These are phyloP conservation scores for Saccharum hybrid DNA, from an alignment of 202 grass and related monocot species.

Conservation along the genomic window DNA sequence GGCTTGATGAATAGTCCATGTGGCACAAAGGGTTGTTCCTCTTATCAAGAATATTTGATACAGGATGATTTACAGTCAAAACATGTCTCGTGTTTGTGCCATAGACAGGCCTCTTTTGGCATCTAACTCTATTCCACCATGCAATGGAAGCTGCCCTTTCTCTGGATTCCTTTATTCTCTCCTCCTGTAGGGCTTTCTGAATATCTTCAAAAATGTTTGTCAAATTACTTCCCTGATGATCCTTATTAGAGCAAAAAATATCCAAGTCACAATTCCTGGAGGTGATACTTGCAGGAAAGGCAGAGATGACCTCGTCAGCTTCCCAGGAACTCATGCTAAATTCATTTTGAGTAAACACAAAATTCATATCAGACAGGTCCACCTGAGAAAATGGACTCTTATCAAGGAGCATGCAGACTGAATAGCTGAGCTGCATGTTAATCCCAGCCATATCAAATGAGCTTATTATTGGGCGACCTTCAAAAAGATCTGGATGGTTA, in stretches of 20 bases:
- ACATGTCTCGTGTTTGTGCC: slow-evolving; percentile 78
- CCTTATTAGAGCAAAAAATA: slow-evolving; percentile 48
- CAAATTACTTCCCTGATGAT: slow-evolving; percentile 48
- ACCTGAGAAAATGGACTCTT: slow-evolving; percentile 73
- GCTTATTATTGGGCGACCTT: slow-evolving; percentile 97
- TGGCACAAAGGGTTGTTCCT: slow-evolving; percentile 78
- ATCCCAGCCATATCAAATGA: slow-evolving; percentile 98
- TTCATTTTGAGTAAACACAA: slow-evolving; percentile 90
- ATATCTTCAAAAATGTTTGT: slow-evolving; percentile 94
- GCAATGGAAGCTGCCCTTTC: slow-evolving; percentile 81
- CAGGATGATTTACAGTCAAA: slow-evolving; percentile 79
- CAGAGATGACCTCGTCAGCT: slow-evolving; percentile 55
- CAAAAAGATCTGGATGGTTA: slow-evolving; percentile 99
- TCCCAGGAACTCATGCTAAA: slow-evolving; percentile 89
- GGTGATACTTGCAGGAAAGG: slow-evolving; percentile 54
- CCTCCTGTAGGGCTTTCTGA: slow-evolving; percentile 77
- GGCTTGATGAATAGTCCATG: slow-evolving; percentile 78
- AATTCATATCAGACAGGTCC: slow-evolving; percentile 78
- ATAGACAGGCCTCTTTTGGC: slow-evolving; percentile 82
- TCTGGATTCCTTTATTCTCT: slow-evolving; percentile 78
- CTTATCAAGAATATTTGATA: slow-evolving; percentile 76
- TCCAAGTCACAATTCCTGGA: slow-evolving; percentile 38
- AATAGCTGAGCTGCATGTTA: slow-evolving; percentile 73
- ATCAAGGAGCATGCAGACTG: slow-evolving; percentile 72
- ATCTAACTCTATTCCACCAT: slow-evolving; percentile 95